Percentiles rank a stretch among this genome's conserved stretches.
These are phyloP conservation scores for Rhizopus arrhizus DNA, from an alignment of 371 early-diverging fungal genomes.

Conservation along the genomic window DNA sequence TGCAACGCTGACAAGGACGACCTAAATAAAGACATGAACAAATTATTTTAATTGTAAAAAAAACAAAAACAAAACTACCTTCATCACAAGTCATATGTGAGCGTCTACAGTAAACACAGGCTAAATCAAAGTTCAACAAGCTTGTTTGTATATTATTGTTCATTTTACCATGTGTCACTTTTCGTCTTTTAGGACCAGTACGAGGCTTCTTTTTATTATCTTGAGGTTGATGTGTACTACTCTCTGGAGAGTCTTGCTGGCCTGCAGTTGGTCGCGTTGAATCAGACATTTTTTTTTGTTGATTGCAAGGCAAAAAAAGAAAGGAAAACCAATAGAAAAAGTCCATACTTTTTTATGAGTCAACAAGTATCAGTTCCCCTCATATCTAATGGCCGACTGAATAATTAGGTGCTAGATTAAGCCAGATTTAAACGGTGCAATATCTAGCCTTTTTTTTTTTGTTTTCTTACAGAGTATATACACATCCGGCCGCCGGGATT, in stretches of 20 bases:
- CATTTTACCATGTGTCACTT: slow-evolving; percentile 70
- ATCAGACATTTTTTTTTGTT: slow-evolving; percentile 19
- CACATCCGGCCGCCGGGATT: no score
- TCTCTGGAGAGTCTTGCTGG: slow-evolving; percentile 23
- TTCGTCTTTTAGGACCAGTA: slow-evolving; percentile 69
- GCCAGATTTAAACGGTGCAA: no score
- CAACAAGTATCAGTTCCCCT: no score
- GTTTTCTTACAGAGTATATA: no score
- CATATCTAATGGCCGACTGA: no score
- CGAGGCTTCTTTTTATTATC: slow-evolving; percentile 61
- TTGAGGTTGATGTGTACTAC: slow-evolving; percentile 21
- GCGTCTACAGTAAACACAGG: slow-evolving; percentile 83
- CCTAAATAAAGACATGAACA: slow-evolving; percentile 30
- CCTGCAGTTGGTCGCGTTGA: slow-evolving; percentile 7
- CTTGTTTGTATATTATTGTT: not conserved
- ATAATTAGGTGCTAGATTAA: no score
- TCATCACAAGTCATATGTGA: slow-evolving; percentile 88
- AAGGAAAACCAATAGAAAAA: no score
- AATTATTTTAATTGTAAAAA: not conserved
- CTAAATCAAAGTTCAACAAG: slow-evolving; percentile 25
- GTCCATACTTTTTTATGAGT: no score
- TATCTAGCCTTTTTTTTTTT: no score
- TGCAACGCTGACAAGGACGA: slow-evolving; percentile 89
- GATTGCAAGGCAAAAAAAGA: no score
- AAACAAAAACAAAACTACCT: slow-evolving; percentile 34